Evolutionary conservation across 352 stramenopile species (phyloP).

Genomic region (Phytopythium sindhum): DNA sequence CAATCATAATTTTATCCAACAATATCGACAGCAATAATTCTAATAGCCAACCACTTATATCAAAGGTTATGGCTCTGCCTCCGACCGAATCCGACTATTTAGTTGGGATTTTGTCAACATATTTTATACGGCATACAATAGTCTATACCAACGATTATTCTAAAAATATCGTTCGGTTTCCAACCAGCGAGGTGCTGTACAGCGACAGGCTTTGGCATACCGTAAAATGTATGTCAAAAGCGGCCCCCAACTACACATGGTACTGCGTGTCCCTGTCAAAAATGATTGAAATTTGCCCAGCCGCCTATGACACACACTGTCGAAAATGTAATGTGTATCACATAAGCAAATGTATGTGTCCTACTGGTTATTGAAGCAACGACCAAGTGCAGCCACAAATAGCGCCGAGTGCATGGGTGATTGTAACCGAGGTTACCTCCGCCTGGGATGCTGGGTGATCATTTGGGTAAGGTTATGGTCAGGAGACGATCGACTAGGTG

Average conservation of each 20-base stretch:
- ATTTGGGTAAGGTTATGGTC: background rate
- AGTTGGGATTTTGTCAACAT: no score
- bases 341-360: background rate
- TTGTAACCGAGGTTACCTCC: background rate
- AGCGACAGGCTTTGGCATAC: background rate
- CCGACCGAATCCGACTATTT: no score
- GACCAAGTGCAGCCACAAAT: background rate
- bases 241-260: background rate
- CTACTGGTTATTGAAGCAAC: background rate
- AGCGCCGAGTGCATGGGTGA: background rate
- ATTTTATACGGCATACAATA: no score
- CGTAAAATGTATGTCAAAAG: conserved; percentile 1
- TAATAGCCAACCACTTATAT: no score
- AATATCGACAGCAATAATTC: no score
- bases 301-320: background rate
- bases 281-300: background rate
- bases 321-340: background rate
- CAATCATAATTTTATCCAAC: no score
- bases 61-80: no score
- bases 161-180: no score
- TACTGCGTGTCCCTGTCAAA: background rate
- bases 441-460: background rate
- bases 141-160: no score
- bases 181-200: no score
- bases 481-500: background rate